phyloP scores from a whole-genome alignment of 352 stramenopile species.

The Phytophthora litchii region DNA sequence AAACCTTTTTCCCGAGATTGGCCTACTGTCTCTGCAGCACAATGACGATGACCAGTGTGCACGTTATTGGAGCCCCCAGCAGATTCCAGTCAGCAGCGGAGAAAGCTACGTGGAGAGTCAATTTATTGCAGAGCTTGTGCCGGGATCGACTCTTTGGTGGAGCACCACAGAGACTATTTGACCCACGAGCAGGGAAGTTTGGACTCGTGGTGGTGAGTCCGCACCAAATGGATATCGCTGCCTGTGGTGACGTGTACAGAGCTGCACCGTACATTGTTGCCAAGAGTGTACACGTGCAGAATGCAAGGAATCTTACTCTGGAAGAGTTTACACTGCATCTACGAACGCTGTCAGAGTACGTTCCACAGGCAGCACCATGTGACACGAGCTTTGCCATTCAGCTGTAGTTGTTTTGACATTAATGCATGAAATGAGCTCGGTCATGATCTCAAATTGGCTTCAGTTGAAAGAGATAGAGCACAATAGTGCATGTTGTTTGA shows the following conservation, averaged over 20 bases:
- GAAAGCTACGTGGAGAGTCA: constrained; percentile 60
- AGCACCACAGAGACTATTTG: constrained; percentile 46
- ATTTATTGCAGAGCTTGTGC: constrained; percentile 60
- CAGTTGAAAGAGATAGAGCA: too few species aligned
- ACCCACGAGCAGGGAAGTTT: constrained; percentile 48
- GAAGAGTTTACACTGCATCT: constrained; percentile 65
- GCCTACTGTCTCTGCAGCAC: constrained; percentile 61
- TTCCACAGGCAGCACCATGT: constrained; percentile 56
- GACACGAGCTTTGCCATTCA: constrained; percentile 62
- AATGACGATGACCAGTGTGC: constrained; percentile 58
- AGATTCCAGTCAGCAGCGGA: constrained; percentile 57
- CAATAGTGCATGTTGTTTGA: too few species aligned
- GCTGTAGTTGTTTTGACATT: constrained; percentile 30
- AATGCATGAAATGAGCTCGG: too few species aligned
- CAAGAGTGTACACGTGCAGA: constrained; percentile 66
- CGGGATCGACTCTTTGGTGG: constrained; percentile 61
- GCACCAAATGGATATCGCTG: constrained; percentile 58
- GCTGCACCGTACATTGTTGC: constrained; percentile 59
- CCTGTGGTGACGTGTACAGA: constrained; percentile 57
- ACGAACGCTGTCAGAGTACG: constrained; percentile 57
- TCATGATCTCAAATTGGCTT: too few species aligned
- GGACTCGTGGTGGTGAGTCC: constrained; percentile 66
- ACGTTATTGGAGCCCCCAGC: constrained; percentile 60
- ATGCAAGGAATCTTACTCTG: constrained; percentile 51
- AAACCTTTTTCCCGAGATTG: constrained; percentile 65